Evolutionary conservation across 106 monocot genomes (phyloP).

Genomic region (Dendrobium officinale): DNA sequence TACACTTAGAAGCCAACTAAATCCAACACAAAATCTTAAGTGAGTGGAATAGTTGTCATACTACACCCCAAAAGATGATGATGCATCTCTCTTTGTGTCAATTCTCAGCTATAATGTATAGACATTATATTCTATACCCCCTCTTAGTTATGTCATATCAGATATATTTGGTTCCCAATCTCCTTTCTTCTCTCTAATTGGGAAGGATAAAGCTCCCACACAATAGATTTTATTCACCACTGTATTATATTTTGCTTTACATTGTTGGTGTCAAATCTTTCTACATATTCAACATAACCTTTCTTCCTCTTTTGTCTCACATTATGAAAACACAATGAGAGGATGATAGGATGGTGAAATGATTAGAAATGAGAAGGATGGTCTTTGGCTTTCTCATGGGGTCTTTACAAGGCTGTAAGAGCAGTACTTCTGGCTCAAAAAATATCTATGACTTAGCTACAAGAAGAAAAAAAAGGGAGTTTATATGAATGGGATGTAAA

Average conservation of each 20-base stretch:
- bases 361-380: too few species aligned
- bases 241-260: background rate
- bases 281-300: background rate
- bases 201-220: background rate
- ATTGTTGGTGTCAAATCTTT: constrained; percentile 5
- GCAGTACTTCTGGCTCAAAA: too few species aligned
- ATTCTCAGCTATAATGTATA: background rate
- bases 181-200: background rate
- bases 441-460: too few species aligned
- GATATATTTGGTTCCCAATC: background rate
- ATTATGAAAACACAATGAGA: background rate
- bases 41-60: too few species aligned
- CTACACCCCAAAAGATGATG: too few species aligned
- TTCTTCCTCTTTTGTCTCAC: background rate
- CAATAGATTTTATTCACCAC: too few species aligned
- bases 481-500: too few species aligned
- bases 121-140: constrained; percentile 6
- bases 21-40: too few species aligned
- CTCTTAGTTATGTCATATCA: background rate
- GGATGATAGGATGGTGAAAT: background rate
- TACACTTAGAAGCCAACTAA: too few species aligned
- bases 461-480: too few species aligned
- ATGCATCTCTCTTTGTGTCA: background rate
- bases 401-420: too few species aligned
- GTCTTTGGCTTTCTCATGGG: too few species aligned